Percentiles rank a stretch among this genome's conserved stretches.
phyloP scores from a whole-genome alignment of 768 basidiomycete species.

The Amanita fuliginea region DNA sequence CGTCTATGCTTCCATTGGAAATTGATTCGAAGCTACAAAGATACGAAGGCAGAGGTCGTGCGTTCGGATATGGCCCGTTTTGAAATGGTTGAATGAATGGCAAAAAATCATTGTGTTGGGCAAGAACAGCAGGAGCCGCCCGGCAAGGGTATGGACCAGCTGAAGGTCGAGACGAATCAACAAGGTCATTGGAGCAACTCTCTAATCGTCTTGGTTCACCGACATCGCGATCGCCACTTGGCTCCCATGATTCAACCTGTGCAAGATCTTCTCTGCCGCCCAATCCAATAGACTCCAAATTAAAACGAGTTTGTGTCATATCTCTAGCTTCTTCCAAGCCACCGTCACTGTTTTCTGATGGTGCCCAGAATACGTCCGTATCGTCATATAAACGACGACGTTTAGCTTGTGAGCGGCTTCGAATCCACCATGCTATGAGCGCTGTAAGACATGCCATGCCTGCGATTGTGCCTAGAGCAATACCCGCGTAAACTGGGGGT shows the following conservation, averaged over 20 bases:
- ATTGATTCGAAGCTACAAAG: conserved; percentile 14
- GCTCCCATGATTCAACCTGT: conserved; percentile 22
- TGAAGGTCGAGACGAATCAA: neutral
- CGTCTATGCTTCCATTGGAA: conserved; percentile 11
- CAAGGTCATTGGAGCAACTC: conserved; percentile 14
- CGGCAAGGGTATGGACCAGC: neutral
- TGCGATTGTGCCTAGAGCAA: conserved; percentile 36
- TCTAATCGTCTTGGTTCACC: conserved; percentile 27
- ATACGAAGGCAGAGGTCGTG: conserved; percentile 19
- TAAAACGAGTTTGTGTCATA: conserved; percentile 14
- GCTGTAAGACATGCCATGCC: conserved; percentile 33
- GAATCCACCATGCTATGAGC: conserved; percentile 38
- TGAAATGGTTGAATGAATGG: conserved; percentile 11
- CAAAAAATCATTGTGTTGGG: conserved; percentile 7
- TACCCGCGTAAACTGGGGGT: conserved; percentile 37
- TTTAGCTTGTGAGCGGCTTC: conserved; percentile 24
- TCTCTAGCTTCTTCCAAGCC: conserved; percentile 14
- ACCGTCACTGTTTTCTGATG: conserved; percentile 12
- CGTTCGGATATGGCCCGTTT: conserved; percentile 12
- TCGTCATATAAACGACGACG: conserved; percentile 21
- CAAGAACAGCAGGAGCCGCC: neutral
- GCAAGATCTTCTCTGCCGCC: conserved; percentile 17
- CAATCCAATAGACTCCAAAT: conserved; percentile 13
- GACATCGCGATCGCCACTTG: conserved; percentile 29
- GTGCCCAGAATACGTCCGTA: conserved; percentile 26